phyloP scores from a whole-genome alignment of 2,329 filamentous ascomycete genomes.

The Endoconidiophora laricicola region DNA sequence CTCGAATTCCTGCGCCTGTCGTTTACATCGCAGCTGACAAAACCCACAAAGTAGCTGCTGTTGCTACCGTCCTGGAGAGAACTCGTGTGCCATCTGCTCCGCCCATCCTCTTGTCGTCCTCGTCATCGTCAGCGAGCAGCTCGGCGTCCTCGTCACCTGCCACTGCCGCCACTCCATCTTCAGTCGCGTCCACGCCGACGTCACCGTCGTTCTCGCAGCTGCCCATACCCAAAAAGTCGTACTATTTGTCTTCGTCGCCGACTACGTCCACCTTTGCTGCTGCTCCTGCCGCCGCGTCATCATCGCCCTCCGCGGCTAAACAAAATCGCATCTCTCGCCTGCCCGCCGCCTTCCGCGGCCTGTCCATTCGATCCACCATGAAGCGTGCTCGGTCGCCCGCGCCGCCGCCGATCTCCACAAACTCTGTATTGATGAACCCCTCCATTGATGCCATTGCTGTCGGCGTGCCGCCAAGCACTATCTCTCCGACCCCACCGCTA shows the following conservation, averaged over 20 bases:
- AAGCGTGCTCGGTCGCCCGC: constrained; percentile 31
- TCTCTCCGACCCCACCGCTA: constrained; percentile 2
- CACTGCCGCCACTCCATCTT: not conserved
- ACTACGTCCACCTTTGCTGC: not conserved
- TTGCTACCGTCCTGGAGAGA: not conserved
- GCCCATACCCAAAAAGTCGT: not conserved
- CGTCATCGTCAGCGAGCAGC: not conserved
- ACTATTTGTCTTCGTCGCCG: too few species aligned
- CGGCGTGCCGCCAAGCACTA: constrained; percentile 10
- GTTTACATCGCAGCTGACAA: not conserved
- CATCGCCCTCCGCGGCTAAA: constrained; percentile 10
- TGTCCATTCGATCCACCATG: constrained; percentile 28
- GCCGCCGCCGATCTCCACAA: constrained; percentile 17
- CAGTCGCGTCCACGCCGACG: not conserved
- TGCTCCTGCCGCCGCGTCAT: not conserved
- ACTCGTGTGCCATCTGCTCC: constrained; percentile 5
- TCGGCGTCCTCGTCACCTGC: constrained; percentile 2
- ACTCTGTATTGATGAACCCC: constrained; percentile 15
- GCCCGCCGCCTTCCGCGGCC: constrained; percentile 26
- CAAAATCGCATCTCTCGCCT: constrained; percentile 13
- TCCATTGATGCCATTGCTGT: constrained; percentile 13
- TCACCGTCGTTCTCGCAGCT: not conserved
- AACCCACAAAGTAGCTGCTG: not conserved
- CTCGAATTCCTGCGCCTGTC: not conserved
- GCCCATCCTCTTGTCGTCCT: constrained; percentile 2